Evolutionary conservation across 371 early-diverging fungal genomes (phyloP).

Genomic region (Rhizopus stolonifer): DNA sequence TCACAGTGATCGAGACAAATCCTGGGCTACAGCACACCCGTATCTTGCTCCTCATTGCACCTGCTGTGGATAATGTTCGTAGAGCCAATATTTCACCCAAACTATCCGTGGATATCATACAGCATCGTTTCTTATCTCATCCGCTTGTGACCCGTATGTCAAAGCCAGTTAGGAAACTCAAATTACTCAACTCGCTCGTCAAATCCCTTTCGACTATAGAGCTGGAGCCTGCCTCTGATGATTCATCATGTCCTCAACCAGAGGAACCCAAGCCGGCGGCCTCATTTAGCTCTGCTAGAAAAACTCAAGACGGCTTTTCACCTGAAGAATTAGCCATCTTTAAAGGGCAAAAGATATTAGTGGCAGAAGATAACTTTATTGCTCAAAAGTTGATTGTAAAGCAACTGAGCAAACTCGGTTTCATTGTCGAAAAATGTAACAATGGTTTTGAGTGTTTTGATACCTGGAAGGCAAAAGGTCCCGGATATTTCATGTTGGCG

Average conservation of each 20-base stretch:
- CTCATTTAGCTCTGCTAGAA: constrained; percentile 2
- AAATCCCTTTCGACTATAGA: background rate
- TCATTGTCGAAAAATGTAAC: constrained; percentile 40
- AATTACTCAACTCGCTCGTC: constrained; percentile 37
- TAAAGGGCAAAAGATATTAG: constrained; percentile 37
- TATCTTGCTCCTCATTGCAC: constrained; percentile 34
- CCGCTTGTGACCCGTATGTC: constrained; percentile 46
- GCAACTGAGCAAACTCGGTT: constrained; percentile 37
- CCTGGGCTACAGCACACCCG: constrained; percentile 18
- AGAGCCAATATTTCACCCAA: constrained; percentile 16
- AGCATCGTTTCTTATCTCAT: constrained; percentile 22
- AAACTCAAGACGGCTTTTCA: constrained; percentile 30
- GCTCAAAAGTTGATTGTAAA: constrained; percentile 46
- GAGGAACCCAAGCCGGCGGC: background rate
- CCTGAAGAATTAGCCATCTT: constrained; percentile 43
- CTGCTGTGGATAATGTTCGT: constrained; percentile 33
- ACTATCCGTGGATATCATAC: background rate
- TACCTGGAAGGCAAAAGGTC: constrained; percentile 37
- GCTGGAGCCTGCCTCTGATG: no score
- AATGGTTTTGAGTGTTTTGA: constrained; percentile 47
- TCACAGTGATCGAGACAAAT: constrained; percentile 20
- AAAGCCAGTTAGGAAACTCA: constrained; percentile 54
- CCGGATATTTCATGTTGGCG: constrained; percentile 36
- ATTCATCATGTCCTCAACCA: background rate
- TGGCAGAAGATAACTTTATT: constrained; percentile 46